Evolutionary conservation across 768 basidiomycete genomes (phyloP).

Genomic region (Mycena epipterygia): DNA sequence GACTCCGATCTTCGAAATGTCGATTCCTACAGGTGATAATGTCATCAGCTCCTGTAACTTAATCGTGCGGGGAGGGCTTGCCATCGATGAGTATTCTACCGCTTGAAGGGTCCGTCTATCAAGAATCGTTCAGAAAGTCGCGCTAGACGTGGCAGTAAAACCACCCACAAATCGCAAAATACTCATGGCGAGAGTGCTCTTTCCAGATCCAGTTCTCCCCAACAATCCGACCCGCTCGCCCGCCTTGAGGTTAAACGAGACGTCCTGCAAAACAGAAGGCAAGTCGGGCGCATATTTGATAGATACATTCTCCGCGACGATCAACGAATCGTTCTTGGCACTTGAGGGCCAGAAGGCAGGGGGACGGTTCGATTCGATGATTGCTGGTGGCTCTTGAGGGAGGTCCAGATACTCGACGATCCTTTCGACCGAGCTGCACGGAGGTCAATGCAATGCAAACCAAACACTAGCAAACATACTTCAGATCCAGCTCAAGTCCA

Average conservation of each 20-base stretch:
- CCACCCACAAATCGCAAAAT: constrained; percentile 69
- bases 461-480: constrained; percentile 49
- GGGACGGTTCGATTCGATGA: constrained; percentile 80
- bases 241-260: constrained; percentile 81
- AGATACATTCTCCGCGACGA: constrained; percentile 81
- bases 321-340: constrained; percentile 66
- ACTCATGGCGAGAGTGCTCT: constrained; percentile 77
- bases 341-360: constrained; percentile 96
- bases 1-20: constrained; percentile 74
- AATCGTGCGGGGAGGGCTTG: neutral
- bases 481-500: constrained; percentile 68
- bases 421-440: constrained; percentile 84
- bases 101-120: constrained; percentile 66
- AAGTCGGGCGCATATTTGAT: constrained; percentile 90
- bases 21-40: constrained; percentile 54
- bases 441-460: neutral
- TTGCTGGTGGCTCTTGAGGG: constrained; percentile 86
- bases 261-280: constrained; percentile 81
- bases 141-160: neutral
- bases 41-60: neutral
- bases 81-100: constrained; percentile 77
- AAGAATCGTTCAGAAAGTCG: neutral
- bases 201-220: constrained; percentile 64
- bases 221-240: constrained; percentile 85
- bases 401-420: constrained; percentile 93